These are phyloP conservation scores for Candida albicans DNA, from an alignment of 1,139 yeast genomes.

Conservation along the genomic window DNA sequence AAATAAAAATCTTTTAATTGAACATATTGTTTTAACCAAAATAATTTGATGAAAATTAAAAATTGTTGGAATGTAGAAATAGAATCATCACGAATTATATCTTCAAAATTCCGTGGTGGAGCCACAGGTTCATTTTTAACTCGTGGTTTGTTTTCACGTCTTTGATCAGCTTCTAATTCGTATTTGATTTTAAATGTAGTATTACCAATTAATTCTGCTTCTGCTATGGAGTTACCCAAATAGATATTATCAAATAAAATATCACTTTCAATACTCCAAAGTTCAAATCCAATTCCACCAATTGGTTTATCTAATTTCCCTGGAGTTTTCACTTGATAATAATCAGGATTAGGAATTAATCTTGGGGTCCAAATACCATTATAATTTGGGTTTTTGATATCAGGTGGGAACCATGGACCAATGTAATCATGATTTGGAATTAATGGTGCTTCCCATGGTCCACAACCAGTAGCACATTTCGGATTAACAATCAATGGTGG, in stretches of 20 bases:
- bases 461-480: conserved; percentile 76
- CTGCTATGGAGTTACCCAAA: conserved; percentile 75
- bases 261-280: conserved; percentile 83
- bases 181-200: conserved; percentile 65
- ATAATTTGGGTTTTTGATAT: conserved; percentile 70
- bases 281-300: conserved; percentile 84
- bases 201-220: conserved; percentile 84
- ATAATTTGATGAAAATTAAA: conserved; percentile 21
- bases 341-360: conserved; percentile 66
- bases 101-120: conserved; percentile 46
- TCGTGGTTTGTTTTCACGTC: conserved; percentile 38
- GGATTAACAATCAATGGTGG: conserved; percentile 75
- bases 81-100: conserved; percentile 32
- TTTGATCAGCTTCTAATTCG: conserved; percentile 49
- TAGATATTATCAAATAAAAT: conserved; percentile 81
- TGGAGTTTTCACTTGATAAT: conserved; percentile 59
- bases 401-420: conserved; percentile 78
- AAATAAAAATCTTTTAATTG: conserved; percentile 32
- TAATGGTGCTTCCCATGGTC: conserved; percentile 58
- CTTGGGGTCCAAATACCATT: conserved; percentile 80
- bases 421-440: conserved; percentile 67
- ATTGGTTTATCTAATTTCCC: conserved; percentile 64
- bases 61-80: conserved; percentile 20
- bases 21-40: conserved; percentile 23
- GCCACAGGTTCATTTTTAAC: conserved; percentile 34